phyloP scores from a whole-genome alignment of 1,139 yeast genomes.

The Taphrina flavorubra region DNA sequence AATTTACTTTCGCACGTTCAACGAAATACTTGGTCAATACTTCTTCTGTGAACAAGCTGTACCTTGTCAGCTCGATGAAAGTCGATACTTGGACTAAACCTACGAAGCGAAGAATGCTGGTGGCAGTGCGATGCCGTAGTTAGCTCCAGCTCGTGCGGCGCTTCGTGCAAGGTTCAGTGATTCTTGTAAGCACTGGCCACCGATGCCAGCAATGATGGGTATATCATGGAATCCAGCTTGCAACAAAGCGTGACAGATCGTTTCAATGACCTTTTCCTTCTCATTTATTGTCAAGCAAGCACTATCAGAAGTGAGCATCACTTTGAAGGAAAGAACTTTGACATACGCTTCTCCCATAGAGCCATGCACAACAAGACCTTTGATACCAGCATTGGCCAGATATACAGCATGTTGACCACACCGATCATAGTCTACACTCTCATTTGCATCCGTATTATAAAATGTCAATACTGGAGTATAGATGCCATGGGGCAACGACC shows the following conservation, averaged over 20 bases:
- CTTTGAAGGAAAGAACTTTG: background rate
- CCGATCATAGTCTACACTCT: conserved; percentile 55
- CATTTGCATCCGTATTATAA: conserved; percentile 54
- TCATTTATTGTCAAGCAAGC: conserved; percentile 57
- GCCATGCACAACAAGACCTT: conserved; percentile 60
- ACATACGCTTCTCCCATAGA: conserved; percentile 44
- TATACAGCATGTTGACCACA: conserved; percentile 56
- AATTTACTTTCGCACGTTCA: background rate
- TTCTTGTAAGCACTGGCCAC: conserved; percentile 56
- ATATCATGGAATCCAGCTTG: conserved; percentile 47
- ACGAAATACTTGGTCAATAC: background rate
- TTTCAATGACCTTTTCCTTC: conserved; percentile 52
- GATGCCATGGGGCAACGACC: background rate
- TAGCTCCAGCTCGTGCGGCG: conserved; percentile 57
- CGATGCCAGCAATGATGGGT: conserved; percentile 58
- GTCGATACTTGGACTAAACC: background rate
- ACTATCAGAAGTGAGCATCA: background rate
- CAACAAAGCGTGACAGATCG: conserved; percentile 54
- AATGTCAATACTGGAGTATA: conserved; percentile 51
- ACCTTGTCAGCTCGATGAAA: too few species aligned
- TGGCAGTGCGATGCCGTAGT: conserved; percentile 53
- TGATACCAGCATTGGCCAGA: conserved; percentile 56
- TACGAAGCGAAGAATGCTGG: conserved; percentile 1
- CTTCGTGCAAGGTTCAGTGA: conserved; percentile 54
- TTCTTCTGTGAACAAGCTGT: background rate